A percentile compares a stretch with the other conserved stretches of the same genome.
Conservation (phyloP, 108 stramenopile genomes). For the Nitzschia palea region DNA sequence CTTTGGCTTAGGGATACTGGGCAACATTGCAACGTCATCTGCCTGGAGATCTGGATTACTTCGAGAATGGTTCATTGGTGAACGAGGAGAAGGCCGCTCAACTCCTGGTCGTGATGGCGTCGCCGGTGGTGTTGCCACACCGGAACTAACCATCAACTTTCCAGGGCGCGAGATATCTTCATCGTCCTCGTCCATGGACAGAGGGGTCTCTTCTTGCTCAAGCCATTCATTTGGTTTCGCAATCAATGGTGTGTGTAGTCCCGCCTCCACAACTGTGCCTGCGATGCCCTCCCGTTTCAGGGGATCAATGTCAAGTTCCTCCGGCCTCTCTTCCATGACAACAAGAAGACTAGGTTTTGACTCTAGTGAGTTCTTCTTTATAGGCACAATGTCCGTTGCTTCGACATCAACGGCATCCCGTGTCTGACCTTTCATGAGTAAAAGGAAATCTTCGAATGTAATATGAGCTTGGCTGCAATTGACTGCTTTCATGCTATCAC, state of each 20-base stretch:
- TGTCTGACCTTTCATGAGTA: constrained; percentile 88
- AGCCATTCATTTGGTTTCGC: neutral
- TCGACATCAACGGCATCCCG: constrained; percentile 29
- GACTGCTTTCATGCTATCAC: constrained; percentile 64
- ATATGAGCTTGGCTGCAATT: constrained; percentile 63
- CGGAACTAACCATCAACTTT: neutral
- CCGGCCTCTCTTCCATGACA: constrained; percentile 22
- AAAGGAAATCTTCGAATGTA: constrained; percentile 77
- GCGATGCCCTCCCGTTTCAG: neutral
- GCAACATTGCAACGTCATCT: neutral
- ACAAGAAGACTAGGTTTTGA: neutral
- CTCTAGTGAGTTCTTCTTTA: neutral
- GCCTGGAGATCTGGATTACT: neutral
- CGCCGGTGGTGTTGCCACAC: constrained; percentile 50
- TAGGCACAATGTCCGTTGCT: neutral
- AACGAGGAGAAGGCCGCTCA: constrained; percentile 2
- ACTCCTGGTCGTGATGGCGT: constrained; percentile 33
- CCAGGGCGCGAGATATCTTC: constrained; percentile 3
- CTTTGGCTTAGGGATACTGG: constrained; percentile 23
- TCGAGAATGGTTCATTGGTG: neutral
- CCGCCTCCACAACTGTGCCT: neutral
- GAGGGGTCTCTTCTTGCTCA: constrained; percentile 22
- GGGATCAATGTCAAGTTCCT: neutral
- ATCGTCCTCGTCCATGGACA: constrained; percentile 53
- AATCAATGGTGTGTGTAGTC: neutral